phyloP scores from a whole-genome alignment of 208 protist species.

The Porcisia deanei region DNA sequence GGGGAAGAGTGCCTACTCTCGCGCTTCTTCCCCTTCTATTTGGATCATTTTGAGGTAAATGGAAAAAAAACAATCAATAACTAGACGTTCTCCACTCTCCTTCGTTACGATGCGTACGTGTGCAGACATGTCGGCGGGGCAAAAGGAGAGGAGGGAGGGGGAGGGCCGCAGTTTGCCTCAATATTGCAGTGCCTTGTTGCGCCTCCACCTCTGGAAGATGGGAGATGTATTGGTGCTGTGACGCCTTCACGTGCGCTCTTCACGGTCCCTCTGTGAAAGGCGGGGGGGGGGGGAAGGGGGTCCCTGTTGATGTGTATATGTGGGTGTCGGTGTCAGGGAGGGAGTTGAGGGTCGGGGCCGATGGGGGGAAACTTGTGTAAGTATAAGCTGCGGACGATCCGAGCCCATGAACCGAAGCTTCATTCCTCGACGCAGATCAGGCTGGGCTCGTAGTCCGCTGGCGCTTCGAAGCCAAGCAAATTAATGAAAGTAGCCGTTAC shows the following conservation, averaged over 20 bases:
- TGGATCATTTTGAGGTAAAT: not conserved
- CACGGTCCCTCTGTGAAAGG: not conserved
- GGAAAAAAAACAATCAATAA: not conserved
- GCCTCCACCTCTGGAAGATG: not conserved
- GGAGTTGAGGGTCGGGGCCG: not conserved
- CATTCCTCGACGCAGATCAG: slow-evolving; percentile 62
- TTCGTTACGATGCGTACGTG: not conserved
- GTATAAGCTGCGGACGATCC: not conserved
- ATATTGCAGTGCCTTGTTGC: not conserved
- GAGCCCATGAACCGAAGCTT: not conserved
- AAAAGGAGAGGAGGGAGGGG: not conserved
- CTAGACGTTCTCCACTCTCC: not conserved
- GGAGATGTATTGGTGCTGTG: not conserved
- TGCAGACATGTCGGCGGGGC: not conserved
- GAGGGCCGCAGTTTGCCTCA: not conserved
- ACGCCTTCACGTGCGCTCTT: not conserved
- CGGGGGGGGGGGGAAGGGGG: too few species aligned
- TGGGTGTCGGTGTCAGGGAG: not conserved
- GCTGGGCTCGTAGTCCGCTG: slow-evolving; percentile 87
- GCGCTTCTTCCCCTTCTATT: not conserved
- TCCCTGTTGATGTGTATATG: not conserved
- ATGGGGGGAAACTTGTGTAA: not conserved
- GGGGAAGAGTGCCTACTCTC: not conserved
- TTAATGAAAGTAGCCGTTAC: slow-evolving; percentile 95
- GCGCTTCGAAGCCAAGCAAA: slow-evolving; percentile 91